A percentile compares a stretch with the other conserved stretches of the same genome.
phyloP scores from a whole-genome alignment of 2,329 filamentous ascomycete species.

The Aciculosporium take region DNA sequence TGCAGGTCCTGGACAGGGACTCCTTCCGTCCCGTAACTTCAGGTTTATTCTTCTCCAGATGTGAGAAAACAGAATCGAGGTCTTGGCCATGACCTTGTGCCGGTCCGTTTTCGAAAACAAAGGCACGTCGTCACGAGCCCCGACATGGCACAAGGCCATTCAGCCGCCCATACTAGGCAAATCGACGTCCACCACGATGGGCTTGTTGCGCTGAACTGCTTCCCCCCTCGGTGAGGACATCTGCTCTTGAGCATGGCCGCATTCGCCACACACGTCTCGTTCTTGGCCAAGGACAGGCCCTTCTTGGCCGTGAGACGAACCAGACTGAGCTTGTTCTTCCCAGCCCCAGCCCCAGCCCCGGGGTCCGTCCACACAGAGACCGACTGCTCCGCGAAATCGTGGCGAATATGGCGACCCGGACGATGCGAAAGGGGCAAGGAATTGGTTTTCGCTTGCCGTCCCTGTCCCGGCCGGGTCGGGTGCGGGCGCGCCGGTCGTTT shows the following conservation, averaged over 20 bases:
- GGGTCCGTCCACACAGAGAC: constrained; percentile 44
- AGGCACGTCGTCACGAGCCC: background rate
- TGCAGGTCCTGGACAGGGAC: too few species aligned
- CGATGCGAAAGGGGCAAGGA: too few species aligned
- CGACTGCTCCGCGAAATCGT: constrained; percentile 28
- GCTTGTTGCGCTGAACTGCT: constrained; percentile 57
- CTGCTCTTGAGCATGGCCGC: constrained; percentile 58
- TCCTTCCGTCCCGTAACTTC: too few species aligned
- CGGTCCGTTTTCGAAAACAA: too few species aligned
- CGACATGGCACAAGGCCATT: background rate
- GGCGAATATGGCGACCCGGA: constrained; percentile 61
- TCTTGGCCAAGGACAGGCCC: constrained; percentile 9
- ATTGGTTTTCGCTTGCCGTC: too few species aligned
- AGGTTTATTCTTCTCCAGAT: too few species aligned
- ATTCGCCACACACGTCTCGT: constrained; percentile 68
- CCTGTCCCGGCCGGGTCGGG: too few species aligned
- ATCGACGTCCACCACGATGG: constrained; percentile 72
- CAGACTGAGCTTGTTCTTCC: constrained; percentile 43
- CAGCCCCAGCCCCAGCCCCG: constrained; percentile 32
- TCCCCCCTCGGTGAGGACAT: constrained; percentile 47
- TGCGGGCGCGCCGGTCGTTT: too few species aligned
- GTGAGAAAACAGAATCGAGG: too few species aligned
- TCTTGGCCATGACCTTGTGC: too few species aligned
- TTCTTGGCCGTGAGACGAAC: constrained; percentile 42
- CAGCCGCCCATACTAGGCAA: constrained; percentile 37